Conservation (phyloP, 129 eudicot species). For the Chrysanthemum makinoi region DNA sequence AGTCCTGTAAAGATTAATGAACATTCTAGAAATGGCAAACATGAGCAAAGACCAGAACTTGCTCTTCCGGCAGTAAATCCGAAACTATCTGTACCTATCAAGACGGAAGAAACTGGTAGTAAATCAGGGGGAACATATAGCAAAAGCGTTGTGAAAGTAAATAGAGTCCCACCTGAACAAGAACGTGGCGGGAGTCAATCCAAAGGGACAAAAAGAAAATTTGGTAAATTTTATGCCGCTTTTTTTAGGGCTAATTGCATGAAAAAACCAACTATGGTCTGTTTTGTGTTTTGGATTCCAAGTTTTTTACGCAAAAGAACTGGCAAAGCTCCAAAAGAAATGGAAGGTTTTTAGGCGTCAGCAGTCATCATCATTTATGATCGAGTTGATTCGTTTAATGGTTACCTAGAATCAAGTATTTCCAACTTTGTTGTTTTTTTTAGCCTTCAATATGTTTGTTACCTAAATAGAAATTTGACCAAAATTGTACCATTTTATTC, state of each 20-base stretch:
- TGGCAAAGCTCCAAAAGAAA: background rate
- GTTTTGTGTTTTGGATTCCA: background rate
- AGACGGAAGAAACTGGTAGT: slow-evolving; percentile 31
- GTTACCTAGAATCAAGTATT: no score
- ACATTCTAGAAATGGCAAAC: slow-evolving; percentile 34
- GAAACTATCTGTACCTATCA: slow-evolving; percentile 32
- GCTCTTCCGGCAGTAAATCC: slow-evolving; percentile 51
- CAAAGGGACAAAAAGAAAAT: slow-evolving; percentile 67
- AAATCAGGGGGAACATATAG: slow-evolving; percentile 31
- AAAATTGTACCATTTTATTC: no score
- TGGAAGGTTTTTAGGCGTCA: background rate
- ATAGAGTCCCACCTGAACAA: slow-evolving; percentile 35
- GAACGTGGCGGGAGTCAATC: slow-evolving; percentile 42
- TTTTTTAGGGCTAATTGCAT: background rate
- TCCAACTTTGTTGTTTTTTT: no score
- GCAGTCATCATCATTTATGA: background rate
- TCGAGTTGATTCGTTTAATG: no score
- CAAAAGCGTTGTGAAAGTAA: slow-evolving; percentile 36
- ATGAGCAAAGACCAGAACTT: slow-evolving; percentile 47
- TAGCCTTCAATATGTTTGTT: no score
- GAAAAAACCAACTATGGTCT: background rate
- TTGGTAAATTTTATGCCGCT: slow-evolving; percentile 47
- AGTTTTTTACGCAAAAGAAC: background rate
- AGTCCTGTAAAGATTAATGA: slow-evolving; percentile 43
- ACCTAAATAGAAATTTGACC: no score